Base-by-base conservation (phyloP, 1,139 yeast species). In the Suhomyces atakaporum region DNA sequence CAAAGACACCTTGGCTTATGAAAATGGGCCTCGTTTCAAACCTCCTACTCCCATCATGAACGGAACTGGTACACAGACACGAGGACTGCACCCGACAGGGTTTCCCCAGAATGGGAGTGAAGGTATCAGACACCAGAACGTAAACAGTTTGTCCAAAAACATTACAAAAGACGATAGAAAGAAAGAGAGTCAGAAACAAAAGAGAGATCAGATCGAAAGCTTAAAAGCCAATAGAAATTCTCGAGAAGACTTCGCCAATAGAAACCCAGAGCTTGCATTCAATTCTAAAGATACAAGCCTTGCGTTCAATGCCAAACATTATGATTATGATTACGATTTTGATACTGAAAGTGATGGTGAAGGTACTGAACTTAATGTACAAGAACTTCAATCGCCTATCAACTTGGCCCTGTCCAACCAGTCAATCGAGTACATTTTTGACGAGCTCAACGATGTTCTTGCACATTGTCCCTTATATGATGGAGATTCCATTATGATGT, bases 381-480 rank as follows among this genome's bases (percentile, higher is more conserved):
- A 8, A 10, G 11, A 11, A 3, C 39, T 35, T 7, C 14, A 25
- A 4, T 21, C 13, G 5, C 33, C 33, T 15, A 20, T 27, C 13
- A 16, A 31, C 18, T 41, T 51, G 25, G 45, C 55, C 5, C 21
- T 32, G 6, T 46, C 52, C 15, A 58, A 58, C 36, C 22, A 30
- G 4, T 49, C 65, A 15, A 52, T 66, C 5, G 51, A 49, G 13
- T 33, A 43, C 10, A 48, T 63, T 8, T 66, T 59, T 42, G 34
- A 48, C 12, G 62, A 64, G 36, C 29, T 53, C 2, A 56, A 66
- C 0, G 63, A 65, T 5, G 31, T 49, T 5, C 44, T 60, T 22
- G 54, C 61, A 4, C 62, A 59, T 33, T 71, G 80, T 43, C 79
- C 80, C 0, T 51, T 73, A 13, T 68, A 62, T 43, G 51, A 51